Evolutionary conservation across 495 filamentous ascomycete genomes (phyloP).

Genomic region (Trichoderma virens): DNA sequence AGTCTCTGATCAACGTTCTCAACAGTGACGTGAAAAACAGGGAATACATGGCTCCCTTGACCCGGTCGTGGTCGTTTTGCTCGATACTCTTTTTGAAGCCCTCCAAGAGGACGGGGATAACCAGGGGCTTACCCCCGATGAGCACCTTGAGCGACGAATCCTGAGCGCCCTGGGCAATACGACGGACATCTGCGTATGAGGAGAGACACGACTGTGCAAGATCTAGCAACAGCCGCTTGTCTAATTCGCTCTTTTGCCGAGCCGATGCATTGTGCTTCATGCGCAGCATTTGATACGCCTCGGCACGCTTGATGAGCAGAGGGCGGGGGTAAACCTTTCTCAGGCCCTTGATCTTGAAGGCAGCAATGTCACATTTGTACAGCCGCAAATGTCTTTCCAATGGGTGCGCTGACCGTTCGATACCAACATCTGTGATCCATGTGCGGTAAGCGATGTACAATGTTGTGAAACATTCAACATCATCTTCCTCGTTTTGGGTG

Average conservation of each 20-base stretch:
- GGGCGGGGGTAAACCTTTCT: conserved; percentile 90
- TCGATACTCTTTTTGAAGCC: conserved; percentile 76
- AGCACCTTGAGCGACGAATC: conserved; percentile 93
- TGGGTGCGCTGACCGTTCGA: conserved; percentile 89
- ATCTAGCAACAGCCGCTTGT: conserved; percentile 76
- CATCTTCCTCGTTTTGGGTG: conserved; percentile 79
- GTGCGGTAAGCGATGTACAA: conserved; percentile 85
- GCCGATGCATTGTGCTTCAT: conserved; percentile 87
- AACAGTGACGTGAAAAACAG: conserved; percentile 80
- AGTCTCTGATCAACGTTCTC: conserved; percentile 81
- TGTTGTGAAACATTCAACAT: conserved; percentile 88
- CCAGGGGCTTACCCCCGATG: conserved; percentile 73
- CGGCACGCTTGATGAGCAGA: conserved; percentile 78
- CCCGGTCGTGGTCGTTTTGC: conserved; percentile 72
- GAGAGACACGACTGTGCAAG: conserved; percentile 87
- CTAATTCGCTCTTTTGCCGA: conserved; percentile 73
- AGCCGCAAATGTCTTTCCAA: conserved; percentile 79
- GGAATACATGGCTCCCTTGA: conserved; percentile 90
- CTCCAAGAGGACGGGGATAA: conserved; percentile 79
- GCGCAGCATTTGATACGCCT: conserved; percentile 90
- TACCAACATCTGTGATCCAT: conserved; percentile 98
- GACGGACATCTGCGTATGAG: conserved; percentile 89
- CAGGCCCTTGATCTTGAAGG: conserved; percentile 89
- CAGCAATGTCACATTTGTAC: conserved; percentile 72
- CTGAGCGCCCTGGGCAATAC: conserved; percentile 83